A percentile compares a stretch with the other conserved stretches of the same genome.
phyloP scores from a whole-genome alignment of 1,139 yeast species.

The Hemisphaericaspora lyxosophila region DNA sequence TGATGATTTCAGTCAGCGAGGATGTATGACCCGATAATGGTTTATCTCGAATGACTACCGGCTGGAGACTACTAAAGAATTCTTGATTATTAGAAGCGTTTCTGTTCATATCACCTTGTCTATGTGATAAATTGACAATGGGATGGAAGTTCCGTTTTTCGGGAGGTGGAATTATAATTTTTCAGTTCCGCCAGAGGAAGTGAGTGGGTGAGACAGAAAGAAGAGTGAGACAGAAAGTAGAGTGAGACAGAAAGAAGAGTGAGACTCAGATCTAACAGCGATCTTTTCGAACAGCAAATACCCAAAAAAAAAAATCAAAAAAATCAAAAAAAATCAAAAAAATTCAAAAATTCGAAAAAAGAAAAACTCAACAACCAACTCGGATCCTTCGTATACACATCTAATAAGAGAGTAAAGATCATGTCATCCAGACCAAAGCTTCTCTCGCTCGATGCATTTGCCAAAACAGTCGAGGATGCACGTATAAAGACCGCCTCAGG shows the following conservation, averaged over 20 bases:
- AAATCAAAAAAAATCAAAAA: slow-evolving; percentile 1
- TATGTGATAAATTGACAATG: too few species aligned
- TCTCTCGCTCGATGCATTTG: slow-evolving; percentile 80
- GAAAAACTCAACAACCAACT: neutral
- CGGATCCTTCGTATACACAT: too few species aligned
- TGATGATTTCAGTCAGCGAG: slow-evolving; percentile 31
- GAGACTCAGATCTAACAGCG: too few species aligned
- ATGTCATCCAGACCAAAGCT: slow-evolving; percentile 42
- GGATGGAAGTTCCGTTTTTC: too few species aligned
- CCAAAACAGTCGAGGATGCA: slow-evolving; percentile 94
- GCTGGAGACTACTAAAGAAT: slow-evolving; percentile 26
- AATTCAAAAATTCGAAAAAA: too few species aligned
- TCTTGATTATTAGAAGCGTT: slow-evolving; percentile 12
- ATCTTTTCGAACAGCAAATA: neutral
- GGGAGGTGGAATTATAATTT: too few species aligned
- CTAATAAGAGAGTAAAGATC: neutral
- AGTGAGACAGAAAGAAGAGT: too few species aligned
- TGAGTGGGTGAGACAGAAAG: too few species aligned
- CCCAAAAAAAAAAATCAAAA: neutral
- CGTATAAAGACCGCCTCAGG: slow-evolving; percentile 85
- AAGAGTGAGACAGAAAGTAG: too few species aligned
- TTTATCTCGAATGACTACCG: slow-evolving; percentile 25
- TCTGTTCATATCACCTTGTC: too few species aligned
- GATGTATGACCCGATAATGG: slow-evolving; percentile 26
- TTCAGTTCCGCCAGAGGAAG: too few species aligned